These are phyloP conservation scores for Penicillium oxalicum DNA, from an alignment of 2,329 filamentous ascomycete genomes.

Conservation along the genomic window DNA sequence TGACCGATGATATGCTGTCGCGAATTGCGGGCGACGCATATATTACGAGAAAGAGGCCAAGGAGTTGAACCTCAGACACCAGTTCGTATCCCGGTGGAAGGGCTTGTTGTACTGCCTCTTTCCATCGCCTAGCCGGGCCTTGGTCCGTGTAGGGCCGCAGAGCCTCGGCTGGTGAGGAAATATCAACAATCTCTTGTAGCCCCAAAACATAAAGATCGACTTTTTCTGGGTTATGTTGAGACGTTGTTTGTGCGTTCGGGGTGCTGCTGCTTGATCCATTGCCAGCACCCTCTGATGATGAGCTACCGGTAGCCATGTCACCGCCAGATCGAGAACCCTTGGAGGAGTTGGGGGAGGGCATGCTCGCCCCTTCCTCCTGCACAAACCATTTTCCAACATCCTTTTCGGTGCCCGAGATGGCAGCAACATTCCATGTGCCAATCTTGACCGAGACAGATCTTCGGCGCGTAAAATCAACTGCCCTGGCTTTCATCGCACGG, in stretches of 20 bases:
- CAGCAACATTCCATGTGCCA: constrained; percentile 92
- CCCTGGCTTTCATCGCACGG: constrained; percentile 62
- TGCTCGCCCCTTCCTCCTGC: constrained; percentile 63
- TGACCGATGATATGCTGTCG: constrained; percentile 71
- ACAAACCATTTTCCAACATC: constrained; percentile 89
- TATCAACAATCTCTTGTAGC: constrained; percentile 85
- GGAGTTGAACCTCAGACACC: constrained; percentile 75
- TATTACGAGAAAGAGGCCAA: constrained; percentile 75
- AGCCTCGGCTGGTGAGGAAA: constrained; percentile 73
- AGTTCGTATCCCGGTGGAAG: constrained; percentile 72
- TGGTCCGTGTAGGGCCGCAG: constrained; percentile 70
- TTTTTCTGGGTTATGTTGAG: constrained; percentile 47
- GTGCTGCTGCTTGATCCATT: constrained; percentile 43
- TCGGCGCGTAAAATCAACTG: constrained; percentile 70
- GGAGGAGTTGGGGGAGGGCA: constrained; percentile 55
- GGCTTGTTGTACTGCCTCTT: constrained; percentile 64
- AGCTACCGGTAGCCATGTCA: constrained; percentile 18
- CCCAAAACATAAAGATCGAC: constrained; percentile 86
- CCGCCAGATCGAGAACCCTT: constrained; percentile 9
- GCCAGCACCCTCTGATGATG: constrained; percentile 14
- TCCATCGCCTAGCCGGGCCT: constrained; percentile 69
- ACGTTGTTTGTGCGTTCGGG: constrained; percentile 39
- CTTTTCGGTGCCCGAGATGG: constrained; percentile 75
- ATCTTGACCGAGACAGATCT: constrained; percentile 78
- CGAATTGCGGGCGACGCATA: constrained; percentile 76